Evolutionary conservation across 2,329 filamentous ascomycete species (phyloP).

Genomic region (Penicillium sp.): DNA sequence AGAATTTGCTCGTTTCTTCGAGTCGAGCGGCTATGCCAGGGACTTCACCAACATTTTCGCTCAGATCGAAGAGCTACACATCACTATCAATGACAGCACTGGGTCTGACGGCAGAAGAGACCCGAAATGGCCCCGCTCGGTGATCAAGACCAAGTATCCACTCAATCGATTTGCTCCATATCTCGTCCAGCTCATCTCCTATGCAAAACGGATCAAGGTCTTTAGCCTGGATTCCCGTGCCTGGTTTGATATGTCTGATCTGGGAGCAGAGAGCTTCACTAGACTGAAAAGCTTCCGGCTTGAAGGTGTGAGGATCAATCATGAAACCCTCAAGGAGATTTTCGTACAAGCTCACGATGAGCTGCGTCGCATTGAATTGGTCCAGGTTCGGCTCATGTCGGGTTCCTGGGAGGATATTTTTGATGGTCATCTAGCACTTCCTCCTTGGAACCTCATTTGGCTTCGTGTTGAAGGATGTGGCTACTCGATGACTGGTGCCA

Average conservation of each 20-base stretch:
- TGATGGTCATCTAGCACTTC: not conserved
- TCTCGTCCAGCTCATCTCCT: not conserved
- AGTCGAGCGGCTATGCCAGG: not conserved
- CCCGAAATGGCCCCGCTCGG: not conserved
- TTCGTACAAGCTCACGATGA: not conserved
- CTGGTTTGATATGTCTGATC: not conserved
- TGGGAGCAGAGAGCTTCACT: not conserved
- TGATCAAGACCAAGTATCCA: not conserved
- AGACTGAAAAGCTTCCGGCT: not conserved
- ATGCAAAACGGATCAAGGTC: not conserved
- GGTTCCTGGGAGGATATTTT: not conserved
- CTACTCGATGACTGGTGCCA: not conserved
- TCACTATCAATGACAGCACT: not conserved
- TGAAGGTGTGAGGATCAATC: not conserved
- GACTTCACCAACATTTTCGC: not conserved
- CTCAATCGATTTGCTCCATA: not conserved
- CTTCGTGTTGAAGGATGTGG: not conserved
- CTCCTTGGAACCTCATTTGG: not conserved
- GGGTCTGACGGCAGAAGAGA: not conserved
- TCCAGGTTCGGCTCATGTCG: not conserved
- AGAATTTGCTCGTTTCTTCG: slow-evolving; percentile 2
- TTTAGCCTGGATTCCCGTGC: not conserved
- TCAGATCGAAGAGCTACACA: not conserved
- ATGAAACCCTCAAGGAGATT: not conserved
- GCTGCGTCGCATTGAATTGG: not conserved